Conservation (phyloP, 108 stramenopile genomes). For the Nitzschia inconspicua region DNA sequence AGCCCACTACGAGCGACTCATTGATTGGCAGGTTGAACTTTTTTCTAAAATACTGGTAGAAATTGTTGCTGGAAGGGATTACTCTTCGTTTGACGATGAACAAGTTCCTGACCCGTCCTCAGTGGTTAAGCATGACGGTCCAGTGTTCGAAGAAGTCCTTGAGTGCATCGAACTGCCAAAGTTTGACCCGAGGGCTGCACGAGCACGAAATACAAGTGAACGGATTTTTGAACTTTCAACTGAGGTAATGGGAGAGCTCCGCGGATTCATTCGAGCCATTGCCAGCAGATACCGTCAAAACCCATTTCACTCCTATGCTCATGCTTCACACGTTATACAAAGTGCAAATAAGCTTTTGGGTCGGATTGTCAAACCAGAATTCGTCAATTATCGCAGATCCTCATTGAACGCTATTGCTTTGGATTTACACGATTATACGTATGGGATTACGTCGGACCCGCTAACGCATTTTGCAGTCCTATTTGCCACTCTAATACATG, state of each 20-base stretch:
- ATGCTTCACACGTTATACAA: slow-evolving; percentile 55
- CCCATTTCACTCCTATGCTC: slow-evolving; percentile 67
- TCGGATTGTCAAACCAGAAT: slow-evolving; percentile 30
- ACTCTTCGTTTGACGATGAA: too few species aligned
- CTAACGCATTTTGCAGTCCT: slow-evolving; percentile 61
- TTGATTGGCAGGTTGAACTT: slow-evolving; percentile 28
- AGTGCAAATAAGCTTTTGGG: slow-evolving; percentile 30
- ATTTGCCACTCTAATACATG: slow-evolving; percentile 62
- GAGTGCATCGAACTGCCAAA: slow-evolving; percentile 25
- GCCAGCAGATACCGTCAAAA: slow-evolving; percentile 26
- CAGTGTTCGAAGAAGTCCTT: slow-evolving; percentile 19
- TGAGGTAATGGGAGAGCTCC: slow-evolving; percentile 9
- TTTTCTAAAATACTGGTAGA: slow-evolving; percentile 7
- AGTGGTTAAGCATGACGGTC: neutral
- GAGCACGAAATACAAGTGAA: neutral
- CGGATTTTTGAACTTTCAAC: slow-evolving; percentile 8
- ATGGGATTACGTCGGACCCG: slow-evolving; percentile 59
- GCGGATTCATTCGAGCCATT: slow-evolving; percentile 10
- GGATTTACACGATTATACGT: slow-evolving; percentile 30
- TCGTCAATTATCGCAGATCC: slow-evolving; percentile 23
- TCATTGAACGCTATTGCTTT: slow-evolving; percentile 18
- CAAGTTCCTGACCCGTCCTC: neutral
- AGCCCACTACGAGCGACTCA: slow-evolving; percentile 7
- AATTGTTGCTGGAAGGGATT: slow-evolving; percentile 13
- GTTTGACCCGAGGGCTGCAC: slow-evolving; percentile 22